A percentile compares a stretch with the other conserved stretches of the same genome.
phyloP scores from a whole-genome alignment of 306 rosid genomes.

The Ormosia semicastrata region DNA sequence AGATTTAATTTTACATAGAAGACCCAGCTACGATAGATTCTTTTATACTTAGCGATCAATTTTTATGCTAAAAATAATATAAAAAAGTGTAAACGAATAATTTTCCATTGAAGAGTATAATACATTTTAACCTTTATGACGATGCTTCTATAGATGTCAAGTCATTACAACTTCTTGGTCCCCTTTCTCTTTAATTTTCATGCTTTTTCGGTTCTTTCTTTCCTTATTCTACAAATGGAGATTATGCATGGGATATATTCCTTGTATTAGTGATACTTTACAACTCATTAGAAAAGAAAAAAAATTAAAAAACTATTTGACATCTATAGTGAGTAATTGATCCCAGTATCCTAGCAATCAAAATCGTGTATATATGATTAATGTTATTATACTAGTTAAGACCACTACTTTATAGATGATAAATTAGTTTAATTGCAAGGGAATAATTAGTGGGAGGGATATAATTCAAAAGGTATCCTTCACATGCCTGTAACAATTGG shows the following conservation, averaged over 20 bases:
- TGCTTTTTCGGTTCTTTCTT: conserved; percentile 23
- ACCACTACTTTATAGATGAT: conserved; percentile 5
- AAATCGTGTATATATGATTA: conserved; percentile 6
- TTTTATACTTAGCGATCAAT: neutral
- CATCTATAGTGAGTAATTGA: conserved; percentile 1
- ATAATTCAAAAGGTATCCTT: conserved; percentile 12
- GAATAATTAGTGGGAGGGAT: conserved; percentile 9
- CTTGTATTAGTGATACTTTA: conserved; percentile 34
- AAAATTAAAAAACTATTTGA: neutral
- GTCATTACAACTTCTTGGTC: conserved; percentile 8
- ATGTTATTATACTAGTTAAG: neutral
- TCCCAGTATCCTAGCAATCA: conserved; percentile 31
- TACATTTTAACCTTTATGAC: neutral
- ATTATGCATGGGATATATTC: conserved; percentile 30
- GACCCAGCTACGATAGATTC: neutral
- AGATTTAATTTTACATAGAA: neutral
- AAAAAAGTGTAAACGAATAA: neutral
- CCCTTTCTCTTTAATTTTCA: neutral
- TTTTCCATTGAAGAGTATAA: neutral
- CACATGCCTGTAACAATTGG: conserved; percentile 9
- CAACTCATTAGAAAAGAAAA: conserved; percentile 26
- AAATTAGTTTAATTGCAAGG: conserved; percentile 34
- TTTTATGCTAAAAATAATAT: neutral
- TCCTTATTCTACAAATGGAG: conserved; percentile 28
- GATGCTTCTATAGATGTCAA: conserved; percentile 28